Conservation (phyloP, 179 eudicot species). For the Drosera spatulata region DNA sequence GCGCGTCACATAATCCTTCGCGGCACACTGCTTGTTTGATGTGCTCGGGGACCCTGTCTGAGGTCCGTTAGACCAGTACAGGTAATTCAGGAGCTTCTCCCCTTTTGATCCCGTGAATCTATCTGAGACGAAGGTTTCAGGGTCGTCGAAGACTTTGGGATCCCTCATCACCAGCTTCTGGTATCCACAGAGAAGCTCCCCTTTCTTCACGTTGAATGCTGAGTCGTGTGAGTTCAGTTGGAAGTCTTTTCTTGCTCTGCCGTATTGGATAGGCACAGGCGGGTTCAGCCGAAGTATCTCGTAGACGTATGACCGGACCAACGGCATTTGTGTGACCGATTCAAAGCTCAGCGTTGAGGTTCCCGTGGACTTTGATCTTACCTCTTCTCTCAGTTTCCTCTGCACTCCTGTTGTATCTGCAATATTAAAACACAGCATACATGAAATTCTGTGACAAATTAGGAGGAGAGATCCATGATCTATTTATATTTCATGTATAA, state of each 20-base stretch:
- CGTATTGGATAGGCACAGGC: constrained; percentile 73
- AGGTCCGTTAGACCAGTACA: constrained; percentile 94
- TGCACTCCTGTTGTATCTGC: constrained; percentile 34
- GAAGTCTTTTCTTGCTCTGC: constrained; percentile 77
- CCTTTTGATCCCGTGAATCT: constrained; percentile 54
- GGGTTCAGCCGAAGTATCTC: constrained; percentile 69
- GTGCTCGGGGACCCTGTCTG: constrained; percentile 45
- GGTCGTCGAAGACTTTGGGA: constrained; percentile 55
- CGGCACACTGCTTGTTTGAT: constrained; percentile 79
- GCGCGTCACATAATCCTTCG: constrained; percentile 47
- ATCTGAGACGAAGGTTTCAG: constrained; percentile 46
- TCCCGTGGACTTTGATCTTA: constrained; percentile 16
- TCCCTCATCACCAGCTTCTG: constrained; percentile 78
- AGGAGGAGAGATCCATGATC: too few species aligned
- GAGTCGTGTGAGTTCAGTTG: constrained; percentile 47
- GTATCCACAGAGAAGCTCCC: constrained; percentile 79
- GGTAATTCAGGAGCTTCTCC: constrained; percentile 33
- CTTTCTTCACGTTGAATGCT: constrained; percentile 59
- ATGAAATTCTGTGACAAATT: too few species aligned
- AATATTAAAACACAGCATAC: background rate
- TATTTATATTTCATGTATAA: too few species aligned
- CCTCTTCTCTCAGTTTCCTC: constrained; percentile 42
- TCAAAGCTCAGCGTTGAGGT: constrained; percentile 17
- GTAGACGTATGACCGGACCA: constrained; percentile 60
- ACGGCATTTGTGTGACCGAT: constrained; percentile 40